Evolutionary conservation across 305 asterid species (phyloP), one percentile per base, ranked within the genome.

Genomic region (Fraxinus sp.): DNA sequence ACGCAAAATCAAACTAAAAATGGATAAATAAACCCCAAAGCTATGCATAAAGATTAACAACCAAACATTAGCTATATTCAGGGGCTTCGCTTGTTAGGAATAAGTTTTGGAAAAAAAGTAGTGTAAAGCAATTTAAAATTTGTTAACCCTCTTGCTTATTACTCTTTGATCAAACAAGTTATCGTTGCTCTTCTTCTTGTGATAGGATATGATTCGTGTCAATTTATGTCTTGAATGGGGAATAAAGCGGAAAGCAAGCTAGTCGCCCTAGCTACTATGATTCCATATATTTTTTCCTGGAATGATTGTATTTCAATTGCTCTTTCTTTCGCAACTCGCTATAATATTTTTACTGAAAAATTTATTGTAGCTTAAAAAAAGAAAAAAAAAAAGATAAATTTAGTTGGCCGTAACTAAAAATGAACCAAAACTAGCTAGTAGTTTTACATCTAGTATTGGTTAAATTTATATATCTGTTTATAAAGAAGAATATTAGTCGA

Each of bases 11-110:
- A 92, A 87, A 86, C 92, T 79, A 87, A 43, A 11, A 11, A 43
- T 10, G 55, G n/a, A 10, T 2, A 41, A 41, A 41, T 93, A 86
- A 95, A 80, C 89, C 89, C 98, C 57, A 98, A 92, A 3, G 82
- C 91, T 97, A 92, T 93, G 72, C 41, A 39, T 75, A 26, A 36
- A 75, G 78, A 28, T 74, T 18, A 24, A 35, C 22, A 18, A 7
- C 11, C 77, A 20, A 33, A 4, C 64, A 5, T 55, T 55, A n/a
- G 9, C 64, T 52, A n/a, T 52, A n/a, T 52, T n/a, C 64, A 52
- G 0, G 2, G 22, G 6, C 24, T 16, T n/a, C 7, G 8, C 7
- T 52, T 1, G 0, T 49, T 16, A 49, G 20, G 62, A 6, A 52
- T 16, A 52, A 52, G 22, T 16, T 52, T 4, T 52, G 64, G 7